These are phyloP conservation scores for Paracamarosporium sp. DNA, from an alignment of 2,329 filamentous ascomycete species.

Conservation along the genomic window DNA sequence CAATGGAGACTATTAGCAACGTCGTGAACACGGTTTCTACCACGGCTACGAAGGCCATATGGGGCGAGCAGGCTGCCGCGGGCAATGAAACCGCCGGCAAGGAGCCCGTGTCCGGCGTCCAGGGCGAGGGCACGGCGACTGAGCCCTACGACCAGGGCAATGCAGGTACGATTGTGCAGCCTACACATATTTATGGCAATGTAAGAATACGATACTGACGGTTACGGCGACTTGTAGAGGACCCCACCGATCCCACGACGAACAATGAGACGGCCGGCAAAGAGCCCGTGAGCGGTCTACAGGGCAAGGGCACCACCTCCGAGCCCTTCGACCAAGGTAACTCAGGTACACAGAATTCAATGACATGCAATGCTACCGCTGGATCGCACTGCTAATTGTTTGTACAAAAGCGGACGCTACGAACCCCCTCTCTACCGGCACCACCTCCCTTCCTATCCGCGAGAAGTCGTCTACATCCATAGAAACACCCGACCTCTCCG, in stretches of 20 bases:
- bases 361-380: conserved; percentile 15
- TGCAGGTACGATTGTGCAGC: conserved; percentile 54
- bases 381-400: background rate
- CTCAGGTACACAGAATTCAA: conserved; percentile 54
- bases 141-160: conserved; percentile 85
- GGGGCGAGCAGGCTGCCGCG: conserved; percentile 45
- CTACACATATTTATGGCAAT: background rate
- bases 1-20: conserved; percentile 50
- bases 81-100: conserved; percentile 49
- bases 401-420: conserved; percentile 9
- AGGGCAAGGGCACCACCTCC: conserved; percentile 69
- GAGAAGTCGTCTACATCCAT: conserved; percentile 1
- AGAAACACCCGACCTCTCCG: conserved; percentile 8
- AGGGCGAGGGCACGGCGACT: conserved; percentile 69
- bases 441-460: conserved; percentile 9
- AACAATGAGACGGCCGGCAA: conserved; percentile 49
- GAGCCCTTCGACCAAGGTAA: conserved; percentile 85
- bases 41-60: conserved; percentile 46
- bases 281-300: conserved; percentile 77
- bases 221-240: background rate
- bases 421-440: no score
- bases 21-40: conserved; percentile 37
- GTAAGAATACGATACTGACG: background rate
- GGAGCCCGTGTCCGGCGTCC: conserved; percentile 76
- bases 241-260: conserved; percentile 28